These are phyloP conservation scores for Clavispora santaluciae DNA, from an alignment of 805 yeast species.

Conservation along the genomic window DNA sequence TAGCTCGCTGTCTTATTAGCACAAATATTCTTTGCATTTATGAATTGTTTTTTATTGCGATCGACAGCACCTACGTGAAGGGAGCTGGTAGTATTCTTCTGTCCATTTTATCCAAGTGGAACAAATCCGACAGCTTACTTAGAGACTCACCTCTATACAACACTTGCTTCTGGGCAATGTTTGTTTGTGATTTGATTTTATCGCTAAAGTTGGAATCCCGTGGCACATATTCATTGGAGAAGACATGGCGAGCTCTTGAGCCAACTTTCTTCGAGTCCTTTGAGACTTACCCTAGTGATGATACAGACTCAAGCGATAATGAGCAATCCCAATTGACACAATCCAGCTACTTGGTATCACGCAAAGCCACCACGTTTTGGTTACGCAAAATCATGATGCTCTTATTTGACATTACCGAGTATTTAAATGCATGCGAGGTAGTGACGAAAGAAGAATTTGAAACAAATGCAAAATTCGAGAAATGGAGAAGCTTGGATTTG, in stretches of 20 bases:
- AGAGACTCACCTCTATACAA: constrained; percentile 26
- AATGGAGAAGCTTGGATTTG: constrained; percentile 26
- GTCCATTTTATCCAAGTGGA: constrained; percentile 21
- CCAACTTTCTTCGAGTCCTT: constrained; percentile 22
- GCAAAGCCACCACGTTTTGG: constrained; percentile 32
- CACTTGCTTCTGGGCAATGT: constrained; percentile 35
- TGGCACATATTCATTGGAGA: constrained; percentile 27
- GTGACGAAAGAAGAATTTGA: constrained; percentile 23
- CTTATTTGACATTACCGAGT: constrained; percentile 27
- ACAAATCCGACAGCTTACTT: constrained; percentile 18
- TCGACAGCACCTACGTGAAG: constrained; percentile 33
- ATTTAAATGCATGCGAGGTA: constrained; percentile 22
- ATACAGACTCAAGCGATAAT: constrained; percentile 2
- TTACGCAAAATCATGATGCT: constrained; percentile 25
- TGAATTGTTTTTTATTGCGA: constrained; percentile 35
- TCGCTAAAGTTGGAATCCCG: constrained; percentile 30
- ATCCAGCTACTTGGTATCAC: constrained; percentile 8
- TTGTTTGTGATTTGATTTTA: constrained; percentile 30
- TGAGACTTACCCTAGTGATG: constrained; percentile 7
- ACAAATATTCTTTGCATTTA: constrained; percentile 34
- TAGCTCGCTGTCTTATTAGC: constrained; percentile 33
- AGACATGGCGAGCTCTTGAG: constrained; percentile 31
- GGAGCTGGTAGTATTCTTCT: constrained; percentile 33
- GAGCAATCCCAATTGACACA: constrained; percentile 1
- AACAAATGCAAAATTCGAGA: constrained; percentile 17